phyloP scores from a whole-genome alignment of 108 stramenopile species.

The Discostella stelligeroides region DNA sequence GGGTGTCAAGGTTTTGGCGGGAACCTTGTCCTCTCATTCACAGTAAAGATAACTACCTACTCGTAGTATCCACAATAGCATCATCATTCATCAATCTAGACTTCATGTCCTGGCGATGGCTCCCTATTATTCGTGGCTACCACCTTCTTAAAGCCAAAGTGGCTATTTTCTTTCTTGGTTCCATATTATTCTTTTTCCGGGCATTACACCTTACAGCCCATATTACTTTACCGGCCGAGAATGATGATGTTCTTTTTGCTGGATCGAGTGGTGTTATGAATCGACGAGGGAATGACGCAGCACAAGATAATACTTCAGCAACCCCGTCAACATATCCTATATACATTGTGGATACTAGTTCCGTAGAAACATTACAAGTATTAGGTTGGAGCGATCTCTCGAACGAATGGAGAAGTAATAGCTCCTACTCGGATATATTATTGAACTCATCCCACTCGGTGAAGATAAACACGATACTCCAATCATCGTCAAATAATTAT shows the following conservation, averaged over 20 bases:
- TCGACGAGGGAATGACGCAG: background rate
- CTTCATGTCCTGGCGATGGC: constrained; percentile 7
- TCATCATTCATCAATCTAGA: too few species aligned
- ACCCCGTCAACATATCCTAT: background rate
- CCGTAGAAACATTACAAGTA: background rate
- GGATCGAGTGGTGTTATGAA: too few species aligned
- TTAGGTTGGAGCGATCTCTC: background rate
- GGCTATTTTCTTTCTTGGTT: too few species aligned
- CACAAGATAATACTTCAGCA: background rate
- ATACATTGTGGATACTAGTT: background rate
- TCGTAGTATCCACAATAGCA: too few species aligned
- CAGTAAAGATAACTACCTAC: too few species aligned
- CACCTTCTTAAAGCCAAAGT: background rate
- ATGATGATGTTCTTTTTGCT: background rate
- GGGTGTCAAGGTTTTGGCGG: too few species aligned
- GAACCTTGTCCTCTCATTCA: too few species aligned
- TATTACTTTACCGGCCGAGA: background rate
- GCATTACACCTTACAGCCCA: background rate
- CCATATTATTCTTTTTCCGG: background rate
- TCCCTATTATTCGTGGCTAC: background rate
- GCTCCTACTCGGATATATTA: constrained; percentile 1
- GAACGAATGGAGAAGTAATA: background rate
- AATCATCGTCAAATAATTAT: background rate
- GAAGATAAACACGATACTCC: background rate
- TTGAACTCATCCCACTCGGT: background rate